These are phyloP conservation scores for Flaveria linearis DNA, from an alignment of 129 eudicot species.

Conservation along the genomic window DNA sequence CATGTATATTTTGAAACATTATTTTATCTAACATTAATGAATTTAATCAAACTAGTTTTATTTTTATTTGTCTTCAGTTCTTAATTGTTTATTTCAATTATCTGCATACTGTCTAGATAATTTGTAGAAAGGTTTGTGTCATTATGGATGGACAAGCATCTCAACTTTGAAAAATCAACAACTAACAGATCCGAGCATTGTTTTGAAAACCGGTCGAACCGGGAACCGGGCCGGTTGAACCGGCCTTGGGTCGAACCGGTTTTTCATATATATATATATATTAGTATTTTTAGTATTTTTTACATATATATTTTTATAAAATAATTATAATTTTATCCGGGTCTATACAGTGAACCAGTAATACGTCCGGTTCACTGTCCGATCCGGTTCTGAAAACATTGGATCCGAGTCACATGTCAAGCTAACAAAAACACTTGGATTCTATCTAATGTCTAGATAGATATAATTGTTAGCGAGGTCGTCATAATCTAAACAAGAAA, in stretches of 20 bases:
- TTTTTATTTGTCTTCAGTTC: not conserved
- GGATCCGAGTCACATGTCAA: not conserved
- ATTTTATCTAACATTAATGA: not conserved
- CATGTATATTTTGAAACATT: not conserved
- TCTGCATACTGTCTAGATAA: not conserved
- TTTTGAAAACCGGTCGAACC: no score
- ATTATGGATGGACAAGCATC: not conserved
- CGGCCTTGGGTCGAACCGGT: no score
- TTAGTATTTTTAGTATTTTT: no score
- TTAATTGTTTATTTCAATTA: not conserved
- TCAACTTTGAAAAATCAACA: constrained; percentile 19
- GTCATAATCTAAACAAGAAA: no score
- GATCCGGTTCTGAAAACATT: no score
- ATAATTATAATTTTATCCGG: no score
- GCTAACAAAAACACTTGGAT: not conserved
- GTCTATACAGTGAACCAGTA: no score
- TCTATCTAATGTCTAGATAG: not conserved
- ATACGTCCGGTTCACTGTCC: no score
- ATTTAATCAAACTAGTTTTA: not conserved
- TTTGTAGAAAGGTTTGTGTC: constrained; percentile 8
- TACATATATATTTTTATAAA: no score
- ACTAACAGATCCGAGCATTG: constrained; percentile 12
- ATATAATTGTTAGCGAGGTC: no score
- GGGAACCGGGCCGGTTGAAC: no score
- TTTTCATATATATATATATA: no score